These are phyloP conservation scores for Casuarina equisetifolia DNA, from an alignment of 306 rosid genomes.

Conservation along the genomic window DNA sequence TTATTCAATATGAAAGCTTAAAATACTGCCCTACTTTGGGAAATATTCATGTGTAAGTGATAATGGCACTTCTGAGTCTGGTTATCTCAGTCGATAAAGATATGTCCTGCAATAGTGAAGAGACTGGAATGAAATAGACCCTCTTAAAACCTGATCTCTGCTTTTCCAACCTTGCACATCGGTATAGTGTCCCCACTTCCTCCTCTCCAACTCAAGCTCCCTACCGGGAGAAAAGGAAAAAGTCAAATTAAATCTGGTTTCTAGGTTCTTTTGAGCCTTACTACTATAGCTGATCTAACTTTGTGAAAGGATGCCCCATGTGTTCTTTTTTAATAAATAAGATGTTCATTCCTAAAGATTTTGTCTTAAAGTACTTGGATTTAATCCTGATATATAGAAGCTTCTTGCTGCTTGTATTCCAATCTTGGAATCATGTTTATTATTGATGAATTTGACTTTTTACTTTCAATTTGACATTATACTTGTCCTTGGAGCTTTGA, in stretches of 20 bases:
- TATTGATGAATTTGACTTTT: neutral
- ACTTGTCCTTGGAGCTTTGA: neutral
- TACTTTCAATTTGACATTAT: neutral
- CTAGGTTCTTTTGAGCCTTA: too few relatives aligned
- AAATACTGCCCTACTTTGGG: neutral
- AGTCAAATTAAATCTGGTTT: too few relatives aligned
- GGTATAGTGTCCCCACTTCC: neutral
- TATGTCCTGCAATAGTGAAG: too few relatives aligned
- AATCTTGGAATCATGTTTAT: neutral
- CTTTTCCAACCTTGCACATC: neutral
- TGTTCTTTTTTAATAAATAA: neutral
- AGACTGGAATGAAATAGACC: neutral
- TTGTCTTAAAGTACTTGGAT: neutral
- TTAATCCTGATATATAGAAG: neutral
- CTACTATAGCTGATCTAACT: too few relatives aligned
- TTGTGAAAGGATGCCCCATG: too few relatives aligned
- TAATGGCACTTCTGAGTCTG: neutral
- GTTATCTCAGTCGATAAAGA: neutral
- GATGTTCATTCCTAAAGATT: neutral
- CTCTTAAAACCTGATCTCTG: neutral
- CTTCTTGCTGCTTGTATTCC: neutral
- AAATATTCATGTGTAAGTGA: neutral
- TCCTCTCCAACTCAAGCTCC: too few relatives aligned
- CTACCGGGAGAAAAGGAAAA: too few relatives aligned
- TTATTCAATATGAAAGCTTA: neutral